Conservation (phyloP, 2,329 filamentous ascomycete species). For the Phialophora macrospora region DNA sequence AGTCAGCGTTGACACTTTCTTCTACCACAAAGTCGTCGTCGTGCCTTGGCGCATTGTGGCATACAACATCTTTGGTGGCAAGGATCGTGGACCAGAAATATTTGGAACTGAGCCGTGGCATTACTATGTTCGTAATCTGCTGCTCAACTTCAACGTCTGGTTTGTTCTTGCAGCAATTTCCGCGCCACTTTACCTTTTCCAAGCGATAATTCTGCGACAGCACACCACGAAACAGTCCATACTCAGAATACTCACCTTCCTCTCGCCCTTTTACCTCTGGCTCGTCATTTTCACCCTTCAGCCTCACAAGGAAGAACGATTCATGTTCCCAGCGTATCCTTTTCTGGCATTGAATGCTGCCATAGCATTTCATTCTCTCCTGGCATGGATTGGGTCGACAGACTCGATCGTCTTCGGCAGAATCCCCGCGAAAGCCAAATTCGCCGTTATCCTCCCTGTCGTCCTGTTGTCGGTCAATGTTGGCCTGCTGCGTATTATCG, state of each 20-base stretch:
- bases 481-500: conserved; percentile 73
- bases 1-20: conserved; percentile 75
- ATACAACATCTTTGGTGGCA: conserved; percentile 89
- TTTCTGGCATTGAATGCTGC: conserved; percentile 88
- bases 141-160: conserved; percentile 96
- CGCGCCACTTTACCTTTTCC: conserved; percentile 74
- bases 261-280: conserved; percentile 92
- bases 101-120: conserved; percentile 97
- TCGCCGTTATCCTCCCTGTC: conserved; percentile 50
- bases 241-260: conserved; percentile 75
- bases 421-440: conserved; percentile 76
- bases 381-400: conserved; percentile 73
- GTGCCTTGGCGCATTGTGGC: conserved; percentile 92
- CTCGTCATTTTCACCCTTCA: conserved; percentile 87
- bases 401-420: conserved; percentile 72
- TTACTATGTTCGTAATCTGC: conserved; percentile 90
- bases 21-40: conserved; percentile 77
- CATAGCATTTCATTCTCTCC: conserved; percentile 77
- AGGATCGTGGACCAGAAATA: conserved; percentile 79
- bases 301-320: conserved; percentile 96
- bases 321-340: conserved; percentile 97
- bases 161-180: conserved; percentile 77
- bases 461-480: conserved; percentile 68
- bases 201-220: conserved; percentile 68
- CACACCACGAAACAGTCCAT: conserved; percentile 67